These are phyloP conservation scores for Schizophyllum amplum DNA, from an alignment of 1,284 basidiomycete species.

Conservation along the genomic window DNA sequence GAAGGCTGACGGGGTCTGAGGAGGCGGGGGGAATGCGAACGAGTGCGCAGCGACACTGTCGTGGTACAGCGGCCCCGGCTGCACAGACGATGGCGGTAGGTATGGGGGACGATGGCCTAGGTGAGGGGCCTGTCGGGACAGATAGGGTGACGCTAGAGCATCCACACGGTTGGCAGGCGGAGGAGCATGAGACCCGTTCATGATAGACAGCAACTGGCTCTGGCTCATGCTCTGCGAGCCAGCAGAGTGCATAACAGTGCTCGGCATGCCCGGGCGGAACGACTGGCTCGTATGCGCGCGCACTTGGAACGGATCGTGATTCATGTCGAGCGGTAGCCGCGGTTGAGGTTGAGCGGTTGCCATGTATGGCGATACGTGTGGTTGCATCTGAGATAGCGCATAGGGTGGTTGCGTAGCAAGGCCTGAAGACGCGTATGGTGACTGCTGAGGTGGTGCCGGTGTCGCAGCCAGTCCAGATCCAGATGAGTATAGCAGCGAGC, in stretches of 20 bases:
- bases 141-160: neutral
- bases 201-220: conserved; percentile 38
- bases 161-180: conserved; percentile 6
- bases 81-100: neutral
- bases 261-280: conserved; percentile 27
- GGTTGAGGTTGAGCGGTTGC: conserved; percentile 1
- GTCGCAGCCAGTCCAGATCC: conserved; percentile 15
- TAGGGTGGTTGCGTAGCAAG: conserved; percentile 1
- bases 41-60: neutral
- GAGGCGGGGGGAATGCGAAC: neutral
- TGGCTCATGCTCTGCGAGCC: conserved; percentile 36
- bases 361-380: neutral
- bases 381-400: conserved; percentile 4
- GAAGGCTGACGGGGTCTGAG: neutral
- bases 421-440: no score
- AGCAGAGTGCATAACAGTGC: conserved; percentile 17
- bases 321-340: conserved; percentile 9
- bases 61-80: no score
- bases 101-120: neutral
- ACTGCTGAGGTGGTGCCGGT: conserved; percentile 12
- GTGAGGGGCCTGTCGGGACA: conserved; percentile 4
- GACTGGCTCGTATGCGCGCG: conserved; percentile 56
- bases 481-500: conserved; percentile 26
- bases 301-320: conserved; percentile 41
- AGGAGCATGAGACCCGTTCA: conserved; percentile 19